Conservation (phyloP, 768 basidiomycete genomes). For the Xerocomus brunneocitrinus region DNA sequence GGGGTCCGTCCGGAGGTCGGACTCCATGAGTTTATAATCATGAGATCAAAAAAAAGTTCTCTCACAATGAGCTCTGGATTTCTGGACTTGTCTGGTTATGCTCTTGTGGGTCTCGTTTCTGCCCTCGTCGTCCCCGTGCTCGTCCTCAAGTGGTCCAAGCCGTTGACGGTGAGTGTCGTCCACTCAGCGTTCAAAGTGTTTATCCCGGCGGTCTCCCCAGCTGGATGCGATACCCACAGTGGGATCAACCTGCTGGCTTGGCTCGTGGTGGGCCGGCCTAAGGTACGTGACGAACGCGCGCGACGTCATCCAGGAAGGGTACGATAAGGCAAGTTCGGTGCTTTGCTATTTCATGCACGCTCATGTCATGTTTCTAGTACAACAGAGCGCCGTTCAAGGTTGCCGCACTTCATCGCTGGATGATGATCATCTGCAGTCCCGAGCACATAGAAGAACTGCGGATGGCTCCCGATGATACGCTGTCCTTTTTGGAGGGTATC, state of each 20-base stretch:
- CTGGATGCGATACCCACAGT: slow-evolving; percentile 6
- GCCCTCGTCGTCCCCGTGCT: neutral
- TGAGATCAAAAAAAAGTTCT: neutral
- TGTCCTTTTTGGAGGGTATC: slow-evolving; percentile 33
- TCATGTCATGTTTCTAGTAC: slow-evolving; percentile 15
- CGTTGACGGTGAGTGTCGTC: neutral
- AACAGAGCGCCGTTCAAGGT: slow-evolving; percentile 31
- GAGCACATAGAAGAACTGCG: slow-evolving; percentile 38
- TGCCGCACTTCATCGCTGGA: slow-evolving; percentile 32
- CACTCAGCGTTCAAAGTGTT: neutral
- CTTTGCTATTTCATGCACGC: too few relatives aligned
- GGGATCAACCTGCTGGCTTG: slow-evolving; percentile 20
- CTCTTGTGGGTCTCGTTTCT: neutral
- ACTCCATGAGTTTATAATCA: neutral
- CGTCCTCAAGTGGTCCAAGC: neutral
- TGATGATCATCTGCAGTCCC: slow-evolving; percentile 28
- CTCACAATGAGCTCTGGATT: neutral
- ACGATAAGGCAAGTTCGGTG: slow-evolving; percentile 22
- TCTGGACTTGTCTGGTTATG: neutral
- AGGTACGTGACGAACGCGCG: slow-evolving; percentile 11
- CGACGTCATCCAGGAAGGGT: slow-evolving; percentile 30
- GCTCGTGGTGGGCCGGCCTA: slow-evolving; percentile 22
- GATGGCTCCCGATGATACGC: slow-evolving; percentile 31
- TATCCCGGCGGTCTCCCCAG: neutral
- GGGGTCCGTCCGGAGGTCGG: neutral